Evolutionary conservation across 441 rosid species (phyloP).

Genomic region (Bruguiera hainesii): DNA sequence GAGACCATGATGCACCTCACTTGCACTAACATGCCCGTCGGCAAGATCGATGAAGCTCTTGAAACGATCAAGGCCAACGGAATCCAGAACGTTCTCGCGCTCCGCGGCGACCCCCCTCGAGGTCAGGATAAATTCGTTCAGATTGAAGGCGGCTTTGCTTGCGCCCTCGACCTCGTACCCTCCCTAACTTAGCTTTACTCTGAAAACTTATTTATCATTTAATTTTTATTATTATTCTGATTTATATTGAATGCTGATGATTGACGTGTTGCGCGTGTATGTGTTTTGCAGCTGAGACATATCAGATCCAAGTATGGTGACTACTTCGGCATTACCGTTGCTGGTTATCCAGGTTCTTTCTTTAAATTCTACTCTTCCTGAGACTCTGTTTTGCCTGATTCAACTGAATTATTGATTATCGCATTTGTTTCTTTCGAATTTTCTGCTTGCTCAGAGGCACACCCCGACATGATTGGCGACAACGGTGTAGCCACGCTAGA

Average conservation of each 20-base stretch:
- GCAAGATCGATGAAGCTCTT: conserved; percentile 92
- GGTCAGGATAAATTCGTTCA: conserved; percentile 97
- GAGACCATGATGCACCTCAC: conserved; percentile 99
- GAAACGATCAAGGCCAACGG: conserved; percentile 77
- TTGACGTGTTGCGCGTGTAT: no score
- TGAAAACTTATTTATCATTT: not conserved
- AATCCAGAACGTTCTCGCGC: conserved; percentile 96
- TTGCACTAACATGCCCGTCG: conserved; percentile 96
- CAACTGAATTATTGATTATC: not conserved
- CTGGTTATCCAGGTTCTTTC: conserved; percentile 92
- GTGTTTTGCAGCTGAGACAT: conserved; percentile 56
- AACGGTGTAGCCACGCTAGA: conserved; percentile 69
- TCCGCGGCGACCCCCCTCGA: conserved; percentile 95
- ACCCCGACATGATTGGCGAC: conserved; percentile 78
- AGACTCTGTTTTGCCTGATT: no score
- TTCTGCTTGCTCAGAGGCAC: conserved; percentile 59
- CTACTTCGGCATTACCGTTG: conserved; percentile 94
- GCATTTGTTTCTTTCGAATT: not conserved
- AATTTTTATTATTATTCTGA: not conserved
- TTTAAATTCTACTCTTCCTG: not conserved
- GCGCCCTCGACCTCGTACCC: conserved; percentile 87
- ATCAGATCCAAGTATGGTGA: conserved; percentile 69
- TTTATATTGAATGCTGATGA: not conserved
- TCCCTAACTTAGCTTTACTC: not conserved
- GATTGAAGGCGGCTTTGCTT: conserved; percentile 89